Conservation (phyloP, 169 alveolate species). For the Cryptosporidium andersoni region DNA sequence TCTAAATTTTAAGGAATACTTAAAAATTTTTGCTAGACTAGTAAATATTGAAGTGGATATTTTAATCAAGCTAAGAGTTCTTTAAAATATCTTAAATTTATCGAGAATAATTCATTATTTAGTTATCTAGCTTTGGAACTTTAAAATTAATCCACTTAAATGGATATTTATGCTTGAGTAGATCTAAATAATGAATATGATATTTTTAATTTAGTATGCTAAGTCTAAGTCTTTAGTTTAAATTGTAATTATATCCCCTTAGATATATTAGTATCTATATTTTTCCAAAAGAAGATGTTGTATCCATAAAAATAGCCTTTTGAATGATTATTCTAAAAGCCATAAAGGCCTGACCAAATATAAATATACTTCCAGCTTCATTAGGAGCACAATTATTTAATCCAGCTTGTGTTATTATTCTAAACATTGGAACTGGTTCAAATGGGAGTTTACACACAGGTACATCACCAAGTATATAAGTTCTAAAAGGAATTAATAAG, state of each 20-base stretch:
- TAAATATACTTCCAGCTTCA: conserved; percentile 71
- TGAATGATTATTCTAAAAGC: conserved; percentile 69
- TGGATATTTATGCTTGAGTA: no score
- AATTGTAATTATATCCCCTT: not conserved
- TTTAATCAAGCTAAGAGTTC: no score
- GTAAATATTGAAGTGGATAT: no score
- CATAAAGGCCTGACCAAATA: conserved; percentile 71
- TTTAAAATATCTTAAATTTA: no score
- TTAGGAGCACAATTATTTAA: conserved; percentile 19
- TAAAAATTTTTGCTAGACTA: no score
- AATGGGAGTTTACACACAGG: conserved; percentile 65
- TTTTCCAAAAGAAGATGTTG: conserved; percentile 60
- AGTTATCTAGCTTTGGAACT: no score
- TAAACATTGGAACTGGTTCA: conserved; percentile 37
- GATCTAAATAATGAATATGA: no score
- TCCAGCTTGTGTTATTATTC: conserved; percentile 65
- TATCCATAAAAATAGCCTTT: conserved; percentile 42
- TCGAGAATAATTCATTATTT: no score
- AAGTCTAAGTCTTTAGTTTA: not conserved
- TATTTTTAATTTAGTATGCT: not conserved
- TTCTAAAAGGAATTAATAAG: conserved; percentile 16
- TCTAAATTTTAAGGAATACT: not conserved
- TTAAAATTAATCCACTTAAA: no score
- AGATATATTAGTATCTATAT: not conserved
- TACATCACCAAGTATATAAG: conserved; percentile 33